phyloP scores from a whole-genome alignment of 495 filamentous ascomycete genomes.

The Neurospora sp. region DNA sequence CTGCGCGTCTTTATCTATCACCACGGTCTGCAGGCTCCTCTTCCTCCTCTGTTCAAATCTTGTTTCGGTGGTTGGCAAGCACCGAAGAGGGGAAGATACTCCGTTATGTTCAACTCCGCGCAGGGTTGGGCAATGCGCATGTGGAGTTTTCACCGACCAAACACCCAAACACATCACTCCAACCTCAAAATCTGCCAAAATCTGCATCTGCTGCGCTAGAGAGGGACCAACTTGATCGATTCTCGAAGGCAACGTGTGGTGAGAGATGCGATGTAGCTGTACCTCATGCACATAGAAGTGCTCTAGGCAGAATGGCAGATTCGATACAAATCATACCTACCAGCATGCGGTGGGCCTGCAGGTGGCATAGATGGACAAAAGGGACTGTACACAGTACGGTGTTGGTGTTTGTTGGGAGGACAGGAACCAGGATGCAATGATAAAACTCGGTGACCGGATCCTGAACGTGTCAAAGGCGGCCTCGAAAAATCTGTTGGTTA shows the following conservation, averaged over 20 bases:
- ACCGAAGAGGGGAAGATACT: not conserved
- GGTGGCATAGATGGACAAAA: not conserved
- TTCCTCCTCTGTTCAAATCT: not conserved
- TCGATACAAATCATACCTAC: not conserved
- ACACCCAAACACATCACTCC: not conserved
- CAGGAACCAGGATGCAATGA: not conserved
- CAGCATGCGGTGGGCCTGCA: not conserved
- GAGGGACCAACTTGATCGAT: not conserved
- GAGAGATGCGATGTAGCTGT: not conserved
- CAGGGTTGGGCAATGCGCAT: not conserved
- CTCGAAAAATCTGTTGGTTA: not conserved
- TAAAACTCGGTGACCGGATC: not conserved
- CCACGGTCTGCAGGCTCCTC: not conserved
- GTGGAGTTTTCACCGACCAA: not conserved
- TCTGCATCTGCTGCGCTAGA: not conserved
- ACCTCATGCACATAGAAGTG: not conserved
- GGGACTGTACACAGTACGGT: not conserved
- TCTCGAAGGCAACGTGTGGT: not conserved
- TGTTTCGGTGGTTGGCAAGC: not conserved
- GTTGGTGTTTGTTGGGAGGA: not conserved
- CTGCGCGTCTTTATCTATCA: not conserved
- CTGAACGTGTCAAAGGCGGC: not conserved
- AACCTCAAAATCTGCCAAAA: not conserved
- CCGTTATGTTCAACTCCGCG: not conserved
- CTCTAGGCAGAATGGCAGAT: not conserved